A percentile compares a stretch with the other conserved stretches of the same genome.
Conservation (phyloP, 2,329 filamentous ascomycete species). For the Tympanopsis confertula region DNA sequence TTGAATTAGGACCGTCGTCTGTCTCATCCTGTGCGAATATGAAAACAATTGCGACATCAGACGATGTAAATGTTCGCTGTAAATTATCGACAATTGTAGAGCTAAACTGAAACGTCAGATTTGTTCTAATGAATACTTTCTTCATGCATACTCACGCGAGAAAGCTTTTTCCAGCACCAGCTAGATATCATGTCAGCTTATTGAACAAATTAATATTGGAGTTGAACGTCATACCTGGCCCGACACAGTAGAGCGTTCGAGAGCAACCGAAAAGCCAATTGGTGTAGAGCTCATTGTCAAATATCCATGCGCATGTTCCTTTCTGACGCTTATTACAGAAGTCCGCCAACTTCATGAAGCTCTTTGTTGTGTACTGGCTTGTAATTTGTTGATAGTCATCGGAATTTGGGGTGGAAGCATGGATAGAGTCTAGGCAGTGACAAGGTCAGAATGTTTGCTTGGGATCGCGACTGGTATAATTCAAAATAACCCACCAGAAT, state of each 20-base stretch:
- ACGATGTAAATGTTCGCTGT: slow-evolving; percentile 13
- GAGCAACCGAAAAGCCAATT: slow-evolving; percentile 13
- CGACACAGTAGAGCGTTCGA: slow-evolving; percentile 3
- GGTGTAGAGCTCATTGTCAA: slow-evolving; percentile 10
- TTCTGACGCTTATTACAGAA: slow-evolving; percentile 13
- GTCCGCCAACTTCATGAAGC: slow-evolving; percentile 14
- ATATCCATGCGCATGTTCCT: slow-evolving; percentile 14
- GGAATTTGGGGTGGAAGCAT: not conserved
- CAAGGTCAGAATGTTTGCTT: not conserved
- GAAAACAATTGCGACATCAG: slow-evolving; percentile 15
- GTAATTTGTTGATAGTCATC: not conserved
- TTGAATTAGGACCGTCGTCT: slow-evolving; percentile 7
- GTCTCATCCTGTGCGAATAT: slow-evolving; percentile 14
- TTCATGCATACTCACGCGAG: slow-evolving; percentile 11
- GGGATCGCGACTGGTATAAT: too few relatives aligned
- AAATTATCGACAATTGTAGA: slow-evolving; percentile 14
- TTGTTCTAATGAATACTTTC: not conserved
- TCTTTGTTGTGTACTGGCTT: slow-evolving; percentile 7
- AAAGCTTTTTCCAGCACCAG: slow-evolving; percentile 17
- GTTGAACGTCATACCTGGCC: not conserved
- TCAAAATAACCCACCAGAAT: not conserved
- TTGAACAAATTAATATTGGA: slow-evolving; percentile 2
- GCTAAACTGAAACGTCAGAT: slow-evolving; percentile 4
- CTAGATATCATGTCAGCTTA: slow-evolving; percentile 6
- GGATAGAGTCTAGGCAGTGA: not conserved